A percentile compares a stretch with the other conserved stretches of the same genome.
phyloP scores from a whole-genome alignment of 768 basidiomycete species.

The Saitozyma sp. region DNA sequence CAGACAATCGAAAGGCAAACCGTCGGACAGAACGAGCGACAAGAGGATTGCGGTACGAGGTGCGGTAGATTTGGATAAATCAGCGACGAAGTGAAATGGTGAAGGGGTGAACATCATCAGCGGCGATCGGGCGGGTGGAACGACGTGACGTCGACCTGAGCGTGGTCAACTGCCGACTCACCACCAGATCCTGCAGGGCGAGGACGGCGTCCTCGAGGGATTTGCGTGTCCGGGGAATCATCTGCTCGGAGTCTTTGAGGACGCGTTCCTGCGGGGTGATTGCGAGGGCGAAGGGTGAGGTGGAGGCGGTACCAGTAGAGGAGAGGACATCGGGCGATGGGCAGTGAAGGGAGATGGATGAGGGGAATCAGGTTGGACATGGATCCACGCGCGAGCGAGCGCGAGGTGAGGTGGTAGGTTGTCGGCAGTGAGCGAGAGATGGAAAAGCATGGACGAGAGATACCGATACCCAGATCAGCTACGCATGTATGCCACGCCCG shows the following conservation, averaged over 20 bases:
- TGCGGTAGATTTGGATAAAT: too few relatives aligned
- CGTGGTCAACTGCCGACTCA: constrained; percentile 14
- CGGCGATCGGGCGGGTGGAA: background rate
- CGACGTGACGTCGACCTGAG: background rate
- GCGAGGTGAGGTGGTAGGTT: background rate
- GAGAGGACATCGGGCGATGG: background rate
- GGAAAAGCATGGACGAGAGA: background rate
- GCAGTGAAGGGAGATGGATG: background rate
- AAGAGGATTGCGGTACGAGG: too few relatives aligned
- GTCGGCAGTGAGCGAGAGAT: background rate
- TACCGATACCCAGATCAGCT: background rate
- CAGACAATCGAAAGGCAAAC: too few relatives aligned
- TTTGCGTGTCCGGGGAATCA: constrained; percentile 39
- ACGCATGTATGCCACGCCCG: background rate
- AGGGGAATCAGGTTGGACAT: too few relatives aligned
- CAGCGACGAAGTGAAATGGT: too few relatives aligned
- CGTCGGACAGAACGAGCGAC: too few relatives aligned
- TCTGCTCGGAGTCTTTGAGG: constrained; percentile 39
- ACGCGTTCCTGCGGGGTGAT: constrained; percentile 47
- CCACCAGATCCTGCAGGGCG: constrained; percentile 42
- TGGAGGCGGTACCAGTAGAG: background rate
- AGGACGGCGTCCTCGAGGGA: constrained; percentile 32
- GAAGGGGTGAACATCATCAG: too few relatives aligned
- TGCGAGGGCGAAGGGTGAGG: background rate
- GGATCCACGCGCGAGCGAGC: background rate